phyloP scores from a whole-genome alignment of 176 grass and related monocot genomes.

The Tillandsia leiboldiana region DNA sequence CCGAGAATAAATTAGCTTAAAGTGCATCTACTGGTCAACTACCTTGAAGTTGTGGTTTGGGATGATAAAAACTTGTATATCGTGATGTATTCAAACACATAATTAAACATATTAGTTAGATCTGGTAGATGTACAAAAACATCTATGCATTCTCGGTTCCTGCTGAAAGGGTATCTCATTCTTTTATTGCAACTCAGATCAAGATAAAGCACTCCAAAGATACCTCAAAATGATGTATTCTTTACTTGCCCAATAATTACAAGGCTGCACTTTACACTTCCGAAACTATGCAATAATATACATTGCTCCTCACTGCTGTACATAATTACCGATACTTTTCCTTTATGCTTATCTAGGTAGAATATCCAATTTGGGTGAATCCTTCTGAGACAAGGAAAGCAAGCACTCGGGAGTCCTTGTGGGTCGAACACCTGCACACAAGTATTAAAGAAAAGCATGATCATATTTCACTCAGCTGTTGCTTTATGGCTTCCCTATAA shows the following conservation, averaged over 20 bases:
- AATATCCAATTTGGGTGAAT: background rate
- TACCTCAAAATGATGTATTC: background rate
- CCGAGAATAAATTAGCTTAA: background rate
- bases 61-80: background rate
- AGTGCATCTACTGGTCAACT: background rate
- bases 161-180: background rate
- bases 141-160: background rate
- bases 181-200: background rate
- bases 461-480: too few relatives aligned
- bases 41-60: background rate
- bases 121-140: too few relatives aligned
- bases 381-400: background rate
- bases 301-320: background rate
- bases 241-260: background rate
- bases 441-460: background rate
- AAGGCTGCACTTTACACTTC: background rate
- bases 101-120: background rate
- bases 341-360: conserved; percentile 4
- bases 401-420: background rate
- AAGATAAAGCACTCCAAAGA: background rate
- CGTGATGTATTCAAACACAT: background rate
- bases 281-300: background rate
- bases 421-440: background rate
- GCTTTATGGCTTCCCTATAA: too few relatives aligned
- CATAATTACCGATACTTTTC: background rate